phyloP scores from a whole-genome alignment of 2,329 filamentous ascomycete species.

The Colletotrichum sp. region DNA sequence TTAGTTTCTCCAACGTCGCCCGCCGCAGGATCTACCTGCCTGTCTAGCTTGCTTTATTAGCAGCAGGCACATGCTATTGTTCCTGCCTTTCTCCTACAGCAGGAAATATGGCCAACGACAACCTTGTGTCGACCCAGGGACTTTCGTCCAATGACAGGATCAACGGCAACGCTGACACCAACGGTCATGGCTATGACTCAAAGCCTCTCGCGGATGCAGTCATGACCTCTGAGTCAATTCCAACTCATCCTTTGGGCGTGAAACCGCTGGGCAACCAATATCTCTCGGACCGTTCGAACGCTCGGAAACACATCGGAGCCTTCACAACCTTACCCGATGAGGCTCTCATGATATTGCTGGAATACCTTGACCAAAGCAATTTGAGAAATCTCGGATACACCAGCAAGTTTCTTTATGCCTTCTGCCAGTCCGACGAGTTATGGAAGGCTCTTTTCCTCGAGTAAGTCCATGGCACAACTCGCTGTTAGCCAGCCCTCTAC shows the following conservation, averaged over 20 bases:
- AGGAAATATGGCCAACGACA: constrained; percentile 11
- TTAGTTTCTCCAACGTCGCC: constrained; percentile 3
- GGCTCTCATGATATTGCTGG: constrained; percentile 75
- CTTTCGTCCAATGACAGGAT: constrained; percentile 2
- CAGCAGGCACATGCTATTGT: constrained; percentile 14
- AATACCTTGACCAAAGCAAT: constrained; percentile 69
- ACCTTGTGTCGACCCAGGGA: neutral
- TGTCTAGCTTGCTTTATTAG: neutral
- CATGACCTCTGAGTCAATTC: constrained; percentile 56
- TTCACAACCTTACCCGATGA: constrained; percentile 81
- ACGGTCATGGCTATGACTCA: constrained; percentile 18
- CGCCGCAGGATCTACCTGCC: neutral
- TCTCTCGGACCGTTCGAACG: constrained; percentile 68
- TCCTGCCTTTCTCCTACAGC: neutral
- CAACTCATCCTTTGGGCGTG: constrained; percentile 80
- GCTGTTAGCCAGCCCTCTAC: neutral
- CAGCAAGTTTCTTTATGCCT: constrained; percentile 87
- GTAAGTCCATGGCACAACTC: constrained; percentile 64
- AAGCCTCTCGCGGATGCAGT: neutral
- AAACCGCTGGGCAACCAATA: constrained; percentile 87
- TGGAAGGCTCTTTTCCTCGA: constrained; percentile 87
- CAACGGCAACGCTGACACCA: constrained; percentile 1
- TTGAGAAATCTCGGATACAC: constrained; percentile 74
- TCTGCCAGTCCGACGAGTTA: constrained; percentile 81
- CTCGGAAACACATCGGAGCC: constrained; percentile 68